These are phyloP conservation scores for Calonectria montana DNA, from an alignment of 2,329 filamentous ascomycete species.

Conservation along the genomic window DNA sequence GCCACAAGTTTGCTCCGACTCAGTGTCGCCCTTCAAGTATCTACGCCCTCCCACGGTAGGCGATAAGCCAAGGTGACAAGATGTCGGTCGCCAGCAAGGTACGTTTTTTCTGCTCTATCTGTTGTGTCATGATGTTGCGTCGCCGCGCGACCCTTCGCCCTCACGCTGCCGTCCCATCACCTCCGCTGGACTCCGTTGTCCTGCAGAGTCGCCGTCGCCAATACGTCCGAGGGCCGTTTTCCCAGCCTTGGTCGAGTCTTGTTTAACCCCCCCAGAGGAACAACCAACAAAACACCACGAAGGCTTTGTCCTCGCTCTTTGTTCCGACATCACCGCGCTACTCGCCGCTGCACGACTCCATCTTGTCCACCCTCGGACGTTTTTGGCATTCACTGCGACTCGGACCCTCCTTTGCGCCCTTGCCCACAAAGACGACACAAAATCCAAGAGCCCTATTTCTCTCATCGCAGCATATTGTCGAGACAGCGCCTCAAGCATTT, in stretches of 20 bases:
- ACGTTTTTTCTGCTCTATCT: constrained; percentile 44
- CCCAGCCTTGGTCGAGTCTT: not conserved
- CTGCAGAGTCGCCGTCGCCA: not conserved
- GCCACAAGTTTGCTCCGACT: constrained; percentile 45
- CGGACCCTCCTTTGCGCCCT: constrained; percentile 6
- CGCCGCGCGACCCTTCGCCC: not conserved
- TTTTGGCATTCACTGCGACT: constrained; percentile 7
- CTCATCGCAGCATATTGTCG: not conserved
- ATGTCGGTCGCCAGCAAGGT: constrained; percentile 74
- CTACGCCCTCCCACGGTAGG: constrained; percentile 55
- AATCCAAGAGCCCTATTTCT: not conserved
- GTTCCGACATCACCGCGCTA: not conserved
- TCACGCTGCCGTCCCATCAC: constrained; percentile 1
- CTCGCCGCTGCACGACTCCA: not conserved
- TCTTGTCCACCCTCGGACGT: not conserved
- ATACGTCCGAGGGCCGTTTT: not conserved
- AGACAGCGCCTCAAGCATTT: not conserved
- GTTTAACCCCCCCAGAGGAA: not conserved
- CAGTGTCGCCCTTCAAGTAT: constrained; percentile 50
- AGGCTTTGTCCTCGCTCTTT: not conserved
- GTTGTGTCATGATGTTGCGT: constrained; percentile 15
- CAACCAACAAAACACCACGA: not conserved
- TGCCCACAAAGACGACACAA: not conserved
- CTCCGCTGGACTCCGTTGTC: not conserved
- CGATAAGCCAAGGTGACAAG: constrained; percentile 64